These are phyloP conservation scores for Talaromyces sp. DNA, from an alignment of 2,329 filamentous ascomycete genomes.

Conservation along the genomic window DNA sequence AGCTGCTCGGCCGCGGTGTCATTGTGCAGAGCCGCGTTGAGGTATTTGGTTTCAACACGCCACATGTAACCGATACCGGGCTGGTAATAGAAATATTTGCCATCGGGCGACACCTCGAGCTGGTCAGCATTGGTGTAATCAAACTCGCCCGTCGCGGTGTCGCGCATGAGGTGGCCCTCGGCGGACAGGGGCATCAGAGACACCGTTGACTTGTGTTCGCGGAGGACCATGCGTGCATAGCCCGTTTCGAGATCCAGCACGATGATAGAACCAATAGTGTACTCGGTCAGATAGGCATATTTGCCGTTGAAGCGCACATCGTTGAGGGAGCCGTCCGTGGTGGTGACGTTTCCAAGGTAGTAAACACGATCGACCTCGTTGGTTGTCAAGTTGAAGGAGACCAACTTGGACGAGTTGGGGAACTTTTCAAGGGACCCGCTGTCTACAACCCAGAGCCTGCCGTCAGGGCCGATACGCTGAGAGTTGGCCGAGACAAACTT, in stretches of 20 bases:
- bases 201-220: not conserved
- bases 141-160: not conserved
- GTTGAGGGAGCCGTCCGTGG: slow-evolving; percentile 25
- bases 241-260: slow-evolving; percentile 23
- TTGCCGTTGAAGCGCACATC: slow-evolving; percentile 30
- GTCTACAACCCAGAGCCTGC: slow-evolving; percentile 15
- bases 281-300: slow-evolving; percentile 22
- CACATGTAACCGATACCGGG: slow-evolving; percentile 28
- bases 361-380: slow-evolving; percentile 29
- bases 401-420: slow-evolving; percentile 22
- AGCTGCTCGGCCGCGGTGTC: slow-evolving; percentile 23
- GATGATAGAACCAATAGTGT: slow-evolving; percentile 15
- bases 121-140: slow-evolving; percentile 29
- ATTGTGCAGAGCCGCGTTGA: slow-evolving; percentile 31
- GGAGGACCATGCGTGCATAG: not conserved
- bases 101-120: slow-evolving; percentile 33
- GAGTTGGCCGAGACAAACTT: slow-evolving; percentile 5
- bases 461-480: slow-evolving; percentile 14
- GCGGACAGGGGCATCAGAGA: not conserved
- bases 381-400: slow-evolving; percentile 27
- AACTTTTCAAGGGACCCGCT: slow-evolving; percentile 1
- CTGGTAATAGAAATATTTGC: slow-evolving; percentile 31
- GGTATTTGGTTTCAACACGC: slow-evolving; percentile 25
- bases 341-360: slow-evolving; percentile 27
- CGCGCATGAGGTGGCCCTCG: not conserved